Evolutionary conservation across 2,329 filamentous ascomycete genomes (phyloP).

Genomic region (Trichoderma koningii): DNA sequence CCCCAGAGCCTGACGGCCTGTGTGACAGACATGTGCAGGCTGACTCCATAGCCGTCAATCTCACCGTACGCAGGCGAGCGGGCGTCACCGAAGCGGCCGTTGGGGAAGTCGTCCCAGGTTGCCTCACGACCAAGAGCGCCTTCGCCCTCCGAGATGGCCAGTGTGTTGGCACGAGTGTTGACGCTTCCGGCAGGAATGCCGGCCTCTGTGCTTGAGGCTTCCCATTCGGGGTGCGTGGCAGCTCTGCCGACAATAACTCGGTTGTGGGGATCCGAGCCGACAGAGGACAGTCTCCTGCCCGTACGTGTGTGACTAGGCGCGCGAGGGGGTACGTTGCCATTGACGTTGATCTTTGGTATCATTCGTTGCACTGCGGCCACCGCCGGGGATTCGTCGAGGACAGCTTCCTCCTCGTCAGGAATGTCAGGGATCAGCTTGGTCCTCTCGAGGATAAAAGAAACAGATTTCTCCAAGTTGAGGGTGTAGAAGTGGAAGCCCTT

Average conservation of each 20-base stretch:
- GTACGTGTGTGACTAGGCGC: constrained; percentile 41
- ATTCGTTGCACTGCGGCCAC: constrained; percentile 27
- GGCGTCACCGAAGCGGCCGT: constrained; percentile 92
- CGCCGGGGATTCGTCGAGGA: constrained; percentile 48
- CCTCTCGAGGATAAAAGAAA: constrained; percentile 87
- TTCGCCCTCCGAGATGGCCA: constrained; percentile 93
- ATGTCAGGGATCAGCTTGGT: constrained; percentile 76
- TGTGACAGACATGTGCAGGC: constrained; percentile 82
- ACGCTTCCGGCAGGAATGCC: constrained; percentile 72
- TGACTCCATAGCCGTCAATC: constrained; percentile 98
- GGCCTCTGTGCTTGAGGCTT: constrained; percentile 75
- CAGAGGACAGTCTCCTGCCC: constrained; percentile 69
- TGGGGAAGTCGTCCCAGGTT: constrained; percentile 98
- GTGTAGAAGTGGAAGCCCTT: constrained; percentile 97
- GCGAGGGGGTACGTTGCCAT: constrained; percentile 46
- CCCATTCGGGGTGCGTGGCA: constrained; percentile 63
- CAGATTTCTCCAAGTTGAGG: constrained; percentile 91
- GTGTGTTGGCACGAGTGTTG: constrained; percentile 78
- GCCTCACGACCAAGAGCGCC: constrained; percentile 88
- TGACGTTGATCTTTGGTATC: constrained; percentile 45
- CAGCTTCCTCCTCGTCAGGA: constrained; percentile 54
- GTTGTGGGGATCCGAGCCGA: constrained; percentile 85
- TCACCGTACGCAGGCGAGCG: constrained; percentile 92
- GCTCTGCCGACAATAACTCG: constrained; percentile 74
- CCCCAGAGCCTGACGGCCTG: constrained; percentile 87